These are phyloP conservation scores for Sporothrix variecibatus DNA, from an alignment of 2,329 filamentous ascomycete genomes.

Conservation along the genomic window DNA sequence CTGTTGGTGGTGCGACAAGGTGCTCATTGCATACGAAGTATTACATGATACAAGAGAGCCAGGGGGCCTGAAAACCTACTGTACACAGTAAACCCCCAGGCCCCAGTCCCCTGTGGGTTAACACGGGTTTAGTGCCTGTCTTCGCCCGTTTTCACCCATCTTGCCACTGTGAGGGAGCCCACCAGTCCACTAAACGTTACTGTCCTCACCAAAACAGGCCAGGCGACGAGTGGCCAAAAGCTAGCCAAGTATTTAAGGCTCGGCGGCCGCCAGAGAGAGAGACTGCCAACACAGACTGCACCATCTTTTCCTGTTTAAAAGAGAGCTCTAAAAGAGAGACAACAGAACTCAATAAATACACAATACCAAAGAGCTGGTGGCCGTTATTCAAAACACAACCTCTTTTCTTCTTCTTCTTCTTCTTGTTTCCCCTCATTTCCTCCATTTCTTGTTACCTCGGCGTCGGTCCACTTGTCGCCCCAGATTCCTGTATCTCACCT, in stretches of 20 bases:
- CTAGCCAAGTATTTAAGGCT: neutral
- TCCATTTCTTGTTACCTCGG: neutral
- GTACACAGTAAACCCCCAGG: too few relatives aligned
- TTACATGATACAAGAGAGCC: neutral
- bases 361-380: neutral
- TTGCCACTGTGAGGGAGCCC: conserved; percentile 20
- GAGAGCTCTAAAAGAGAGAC: neutral
- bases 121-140: neutral
- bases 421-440: neutral
- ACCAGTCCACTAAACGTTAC: neutral
- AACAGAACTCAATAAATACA: neutral
- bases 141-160: neutral
- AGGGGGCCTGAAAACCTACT: too few relatives aligned
- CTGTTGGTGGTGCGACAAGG: neutral
- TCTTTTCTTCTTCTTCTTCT: neutral
- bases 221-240: conserved; percentile 14
- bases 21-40: neutral
- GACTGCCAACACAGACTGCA: neutral
- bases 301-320: neutral
- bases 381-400: neutral
- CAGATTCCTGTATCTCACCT: neutral
- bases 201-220: neutral
- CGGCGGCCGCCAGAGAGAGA: neutral
- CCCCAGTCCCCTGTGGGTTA: neutral
- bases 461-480: neutral